Evolutionary conservation across 2,329 filamentous ascomycete genomes (phyloP), one percentile per base, ranked within the genome.

Genomic region (Cylindrodendrum hubeiense): DNA sequence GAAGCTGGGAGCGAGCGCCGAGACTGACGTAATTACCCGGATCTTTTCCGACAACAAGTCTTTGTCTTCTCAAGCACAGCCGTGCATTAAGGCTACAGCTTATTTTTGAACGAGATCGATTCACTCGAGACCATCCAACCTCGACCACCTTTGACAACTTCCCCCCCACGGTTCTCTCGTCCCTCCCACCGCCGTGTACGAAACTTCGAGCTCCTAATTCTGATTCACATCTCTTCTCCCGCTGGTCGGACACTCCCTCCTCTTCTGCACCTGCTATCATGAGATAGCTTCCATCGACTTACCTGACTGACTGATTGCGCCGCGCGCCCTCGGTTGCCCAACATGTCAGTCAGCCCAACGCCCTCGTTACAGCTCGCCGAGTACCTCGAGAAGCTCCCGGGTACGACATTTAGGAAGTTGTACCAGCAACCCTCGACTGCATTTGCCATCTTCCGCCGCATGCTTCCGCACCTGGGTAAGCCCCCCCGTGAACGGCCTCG

Each of bases 401-500:
- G 95, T 69, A 94, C 93, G 44, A 97, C 94, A 37, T 97, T 98
- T 80, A 89, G 90, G 78, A 92, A 93, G 80, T 87, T 99, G 49
- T 99, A 99, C 85, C 92, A 95, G 82, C 95, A 98, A 84, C 96
- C 96, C 30, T 97, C 95, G 44, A 97, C 96, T 2, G 93, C 95
- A 39, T 90, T 99, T 71, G 96, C 96, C 71, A 95, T 99, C 75
- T 98, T 98, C 79, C 90, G 96, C 72, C 95, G 96, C 82, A 98
- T 99, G 94, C 88, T 99, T 63, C 94, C 96, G 63, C 93, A 97
- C 76, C 83, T 98, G 67, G 94, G 93, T 95, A 85, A 75, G 83
- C 69, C 30, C 9, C 9, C 10, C 54, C 43, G 49, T 51, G 37
- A 44, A 37, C 19, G 24, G 24, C 21, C 21, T 22, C 33, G 34